These are phyloP conservation scores for Entelexis sorbosivorans DNA, from an alignment of 1,139 yeast species.

Conservation along the genomic window DNA sequence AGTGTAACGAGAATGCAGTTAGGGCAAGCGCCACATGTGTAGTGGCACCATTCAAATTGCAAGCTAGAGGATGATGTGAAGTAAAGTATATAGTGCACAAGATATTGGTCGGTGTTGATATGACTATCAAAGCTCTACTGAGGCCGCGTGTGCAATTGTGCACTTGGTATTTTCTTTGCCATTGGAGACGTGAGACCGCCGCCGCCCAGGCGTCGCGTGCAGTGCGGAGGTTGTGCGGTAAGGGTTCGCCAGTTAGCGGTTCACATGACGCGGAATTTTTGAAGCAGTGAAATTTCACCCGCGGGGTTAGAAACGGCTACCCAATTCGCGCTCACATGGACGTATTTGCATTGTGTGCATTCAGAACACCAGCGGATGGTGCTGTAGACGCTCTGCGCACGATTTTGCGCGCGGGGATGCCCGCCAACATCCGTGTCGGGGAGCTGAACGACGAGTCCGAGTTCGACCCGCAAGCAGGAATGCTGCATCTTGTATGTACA, in stretches of 20 bases:
- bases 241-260: not conserved
- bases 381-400: conserved; percentile 20
- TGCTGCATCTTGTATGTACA: conserved; percentile 51
- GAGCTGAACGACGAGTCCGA: conserved; percentile 36
- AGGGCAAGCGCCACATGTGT: too few species aligned
- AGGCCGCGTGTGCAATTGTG: too few species aligned
- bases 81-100: too few species aligned
- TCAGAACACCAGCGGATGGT: conserved; percentile 18
- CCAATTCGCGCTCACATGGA: conserved; percentile 15
- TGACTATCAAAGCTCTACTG: too few species aligned
- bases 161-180: too few species aligned
- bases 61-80: too few species aligned
- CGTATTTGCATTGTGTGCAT: conserved; percentile 22
- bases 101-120: too few species aligned
- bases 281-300: not conserved
- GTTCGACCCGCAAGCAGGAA: conserved; percentile 37
- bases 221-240: not conserved
- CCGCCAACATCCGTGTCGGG: conserved; percentile 28
- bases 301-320: not conserved
- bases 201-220: too few species aligned
- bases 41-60: too few species aligned
- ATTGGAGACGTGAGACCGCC: too few species aligned
- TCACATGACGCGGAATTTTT: not conserved
- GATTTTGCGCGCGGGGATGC: conserved; percentile 24
- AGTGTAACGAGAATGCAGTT: too few species aligned